A percentile compares a stretch with the other conserved stretches of the same genome.
Conservation (phyloP, 805 yeast species). For the Cyberlindnera maritima region DNA sequence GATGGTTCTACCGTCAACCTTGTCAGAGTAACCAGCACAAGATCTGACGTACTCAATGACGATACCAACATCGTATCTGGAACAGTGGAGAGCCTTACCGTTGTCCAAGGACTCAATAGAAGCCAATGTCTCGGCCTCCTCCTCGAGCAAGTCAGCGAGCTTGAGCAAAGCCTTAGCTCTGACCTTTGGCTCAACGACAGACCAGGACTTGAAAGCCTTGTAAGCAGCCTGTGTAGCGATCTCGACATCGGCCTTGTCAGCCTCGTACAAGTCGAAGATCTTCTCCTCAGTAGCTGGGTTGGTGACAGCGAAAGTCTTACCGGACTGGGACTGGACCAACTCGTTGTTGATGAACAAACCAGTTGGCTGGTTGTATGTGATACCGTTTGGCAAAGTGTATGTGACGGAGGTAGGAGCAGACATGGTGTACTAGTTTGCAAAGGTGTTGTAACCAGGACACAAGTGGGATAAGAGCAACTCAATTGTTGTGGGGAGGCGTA, state of each 20-base stretch:
- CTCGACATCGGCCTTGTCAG: slow-evolving; percentile 48
- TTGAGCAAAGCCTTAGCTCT: slow-evolving; percentile 41
- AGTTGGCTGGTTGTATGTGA: slow-evolving; percentile 53
- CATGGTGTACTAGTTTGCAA: slow-evolving; percentile 9
- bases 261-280: slow-evolving; percentile 52
- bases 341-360: slow-evolving; percentile 67
- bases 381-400: slow-evolving; percentile 55
- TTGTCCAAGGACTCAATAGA: slow-evolving; percentile 51
- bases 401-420: slow-evolving; percentile 19
- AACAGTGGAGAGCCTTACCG: slow-evolving; percentile 48
- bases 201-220: slow-evolving; percentile 58
- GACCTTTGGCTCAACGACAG: slow-evolving; percentile 42
- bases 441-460: neutral
- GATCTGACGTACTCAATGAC: slow-evolving; percentile 47
- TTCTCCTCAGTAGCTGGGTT: slow-evolving; percentile 63
- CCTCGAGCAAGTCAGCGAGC: slow-evolving; percentile 50
- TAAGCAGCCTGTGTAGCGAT: slow-evolving; percentile 62
- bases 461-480: neutral
- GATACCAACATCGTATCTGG: slow-evolving; percentile 47
- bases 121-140: slow-evolving; percentile 46
- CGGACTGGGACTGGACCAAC: slow-evolving; percentile 52
- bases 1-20: slow-evolving; percentile 44
- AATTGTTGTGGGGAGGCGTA: neutral
- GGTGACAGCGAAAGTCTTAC: slow-evolving; percentile 52
- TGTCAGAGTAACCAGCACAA: slow-evolving; percentile 54